These are phyloP conservation scores for Stentor roeselii DNA, from an alignment of 73 alveolate species.

Conservation along the genomic window DNA sequence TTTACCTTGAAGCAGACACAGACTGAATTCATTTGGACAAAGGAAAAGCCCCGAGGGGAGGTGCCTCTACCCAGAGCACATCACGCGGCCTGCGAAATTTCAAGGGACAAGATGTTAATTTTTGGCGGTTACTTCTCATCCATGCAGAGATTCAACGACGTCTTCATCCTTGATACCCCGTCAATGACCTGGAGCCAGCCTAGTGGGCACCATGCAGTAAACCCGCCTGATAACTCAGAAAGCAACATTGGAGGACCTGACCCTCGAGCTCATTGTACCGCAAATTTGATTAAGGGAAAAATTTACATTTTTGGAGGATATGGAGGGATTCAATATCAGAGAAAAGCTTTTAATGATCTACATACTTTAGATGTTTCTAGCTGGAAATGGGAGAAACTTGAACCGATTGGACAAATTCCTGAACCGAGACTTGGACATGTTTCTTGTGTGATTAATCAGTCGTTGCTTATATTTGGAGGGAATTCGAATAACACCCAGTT, in stretches of 20 bases:
- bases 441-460: conserved; percentile 72
- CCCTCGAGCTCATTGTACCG: conserved; percentile 95
- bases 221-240: conserved; percentile 67
- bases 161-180: conserved; percentile 58
- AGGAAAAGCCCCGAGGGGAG: conserved; percentile 58
- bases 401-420: conserved; percentile 80
- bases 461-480: conserved; percentile 89
- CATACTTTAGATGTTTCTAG: conserved; percentile 85
- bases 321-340: conserved; percentile 96
- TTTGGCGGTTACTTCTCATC: conserved; percentile 86
- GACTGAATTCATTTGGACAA: conserved; percentile 62
- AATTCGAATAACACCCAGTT: conserved; percentile 90
- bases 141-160: conserved; percentile 64
- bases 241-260: conserved; percentile 86
- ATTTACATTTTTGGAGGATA: conserved; percentile 98
- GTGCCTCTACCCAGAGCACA: conserved; percentile 72
- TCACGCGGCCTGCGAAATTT: conserved; percentile 76
- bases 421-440: conserved; percentile 98
- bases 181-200: conserved; percentile 69
- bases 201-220: conserved; percentile 66
- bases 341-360: conserved; percentile 92
- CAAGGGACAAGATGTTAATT: conserved; percentile 63
- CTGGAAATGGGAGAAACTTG: conserved; percentile 85
- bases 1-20: conserved; percentile 37
- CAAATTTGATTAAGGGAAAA: conserved; percentile 81